Conservation (phyloP, 2,329 filamentous ascomycete species). For the Penicillium sp. region DNA sequence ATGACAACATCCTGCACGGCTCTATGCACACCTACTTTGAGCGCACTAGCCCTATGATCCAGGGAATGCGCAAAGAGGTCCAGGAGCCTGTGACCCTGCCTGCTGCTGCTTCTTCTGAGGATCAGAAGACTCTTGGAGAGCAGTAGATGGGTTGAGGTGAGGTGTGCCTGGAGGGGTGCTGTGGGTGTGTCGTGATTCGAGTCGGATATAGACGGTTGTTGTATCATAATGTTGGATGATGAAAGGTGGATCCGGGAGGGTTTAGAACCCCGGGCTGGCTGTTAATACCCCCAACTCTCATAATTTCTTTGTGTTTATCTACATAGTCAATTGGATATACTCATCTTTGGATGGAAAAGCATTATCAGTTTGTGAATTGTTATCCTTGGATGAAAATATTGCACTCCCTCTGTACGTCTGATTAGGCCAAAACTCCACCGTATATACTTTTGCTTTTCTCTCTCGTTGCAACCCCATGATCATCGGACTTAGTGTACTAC, state of each 20-base stretch:
- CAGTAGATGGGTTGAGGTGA: neutral
- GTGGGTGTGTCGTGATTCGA: neutral
- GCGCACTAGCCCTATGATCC: conserved; percentile 49
- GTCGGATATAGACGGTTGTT: neutral
- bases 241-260: neutral
- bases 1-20: conserved; percentile 49
- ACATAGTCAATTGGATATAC: neutral
- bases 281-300: neutral
- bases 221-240: conserved; percentile 2
- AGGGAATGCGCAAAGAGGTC: conserved; percentile 33
- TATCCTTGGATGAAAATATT: neutral
- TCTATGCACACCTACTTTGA: conserved; percentile 57
- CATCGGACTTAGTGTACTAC: no score
- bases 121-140: conserved; percentile 15
- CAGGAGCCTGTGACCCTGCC: conserved; percentile 16
- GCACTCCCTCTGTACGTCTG: neutral
- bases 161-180: neutral
- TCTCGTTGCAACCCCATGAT: no score
- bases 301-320: conserved; percentile 4
- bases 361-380: neutral
- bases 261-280: neutral
- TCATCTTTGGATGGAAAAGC: neutral
- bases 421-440: neutral
- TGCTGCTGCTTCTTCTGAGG: conserved; percentile 13
- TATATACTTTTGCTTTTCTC: no score